phyloP scores from a whole-genome alignment of 208 protist species.

The Balamuthia mandrillaris region DNA sequence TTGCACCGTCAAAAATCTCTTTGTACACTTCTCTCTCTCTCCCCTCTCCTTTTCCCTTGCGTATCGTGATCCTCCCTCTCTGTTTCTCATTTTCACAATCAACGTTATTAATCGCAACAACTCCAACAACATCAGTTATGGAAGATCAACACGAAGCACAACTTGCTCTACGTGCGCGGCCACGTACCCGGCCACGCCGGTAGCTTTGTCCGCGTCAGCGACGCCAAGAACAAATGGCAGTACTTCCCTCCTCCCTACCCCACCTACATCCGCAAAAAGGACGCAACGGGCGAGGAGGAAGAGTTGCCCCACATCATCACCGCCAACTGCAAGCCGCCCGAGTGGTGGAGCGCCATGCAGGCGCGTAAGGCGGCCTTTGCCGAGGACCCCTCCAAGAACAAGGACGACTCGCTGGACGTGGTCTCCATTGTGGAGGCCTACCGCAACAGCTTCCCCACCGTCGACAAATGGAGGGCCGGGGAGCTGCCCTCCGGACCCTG shows the following conservation, averaged over 20 bases:
- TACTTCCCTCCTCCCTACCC: background rate
- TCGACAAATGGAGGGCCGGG: constrained; percentile 9
- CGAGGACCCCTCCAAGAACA: background rate
- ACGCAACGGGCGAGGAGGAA: background rate
- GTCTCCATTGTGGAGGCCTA: too few species aligned
- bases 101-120: background rate
- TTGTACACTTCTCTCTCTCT: background rate
- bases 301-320: background rate
- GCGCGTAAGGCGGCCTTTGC: constrained; percentile 6
- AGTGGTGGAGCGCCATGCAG: background rate
- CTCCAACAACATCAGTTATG: constrained; percentile 5
- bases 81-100: too few species aligned
- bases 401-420: background rate
- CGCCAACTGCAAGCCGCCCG: background rate
- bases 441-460: background rate
- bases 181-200: constrained; percentile 37
- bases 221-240: constrained; percentile 4
- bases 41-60: too few species aligned
- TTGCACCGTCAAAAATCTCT: constrained; percentile 40
- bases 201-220: background rate
- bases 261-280: background rate
- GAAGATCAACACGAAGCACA: constrained; percentile 46
- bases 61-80: too few species aligned
- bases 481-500: background rate
- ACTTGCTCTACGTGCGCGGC: constrained; percentile 53